Evolutionary conservation across 495 filamentous ascomycete genomes (phyloP).

Genomic region (Rhypophila decipiens): DNA sequence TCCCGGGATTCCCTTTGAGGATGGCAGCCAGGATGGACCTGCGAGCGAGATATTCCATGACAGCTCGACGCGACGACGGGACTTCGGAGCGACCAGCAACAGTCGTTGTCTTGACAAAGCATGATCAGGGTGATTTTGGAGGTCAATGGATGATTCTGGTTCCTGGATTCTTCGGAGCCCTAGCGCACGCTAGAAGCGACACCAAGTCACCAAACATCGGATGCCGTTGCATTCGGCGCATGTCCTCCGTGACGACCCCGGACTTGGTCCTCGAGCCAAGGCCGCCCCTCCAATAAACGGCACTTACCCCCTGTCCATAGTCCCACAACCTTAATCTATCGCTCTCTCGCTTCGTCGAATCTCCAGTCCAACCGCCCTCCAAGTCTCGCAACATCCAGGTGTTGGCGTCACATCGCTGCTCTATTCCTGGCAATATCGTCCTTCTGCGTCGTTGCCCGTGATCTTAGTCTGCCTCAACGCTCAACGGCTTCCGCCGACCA

Average conservation of each 20-base stretch:
- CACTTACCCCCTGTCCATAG: slow-evolving; percentile 20
- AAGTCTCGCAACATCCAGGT: slow-evolving; percentile 6
- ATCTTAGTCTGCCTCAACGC: not conserved
- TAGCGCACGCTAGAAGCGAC: not conserved
- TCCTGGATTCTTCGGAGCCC: not conserved
- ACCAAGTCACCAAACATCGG: not conserved
- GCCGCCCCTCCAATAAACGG: slow-evolving; percentile 25
- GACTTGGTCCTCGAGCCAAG: not conserved
- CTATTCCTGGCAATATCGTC: slow-evolving; percentile 10
- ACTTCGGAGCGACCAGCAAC: not conserved
- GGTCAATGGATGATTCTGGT: not conserved
- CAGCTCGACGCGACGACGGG: not conserved
- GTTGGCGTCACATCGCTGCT: slow-evolving; percentile 19
- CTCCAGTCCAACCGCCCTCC: slow-evolving; percentile 10
- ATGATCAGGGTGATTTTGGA: not conserved
- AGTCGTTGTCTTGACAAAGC: not conserved
- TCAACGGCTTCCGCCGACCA: not conserved
- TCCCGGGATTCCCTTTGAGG: not conserved
- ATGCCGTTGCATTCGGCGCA: slow-evolving; percentile 21
- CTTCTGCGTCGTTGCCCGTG: not conserved
- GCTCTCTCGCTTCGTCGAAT: slow-evolving; percentile 20
- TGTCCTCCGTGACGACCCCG: slow-evolving; percentile 19
- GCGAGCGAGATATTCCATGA: not conserved
- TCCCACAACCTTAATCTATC: slow-evolving; percentile 19
- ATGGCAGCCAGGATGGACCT: not conserved